Conservation (phyloP, 495 filamentous ascomycete species). For the Penicillium canescens region DNA sequence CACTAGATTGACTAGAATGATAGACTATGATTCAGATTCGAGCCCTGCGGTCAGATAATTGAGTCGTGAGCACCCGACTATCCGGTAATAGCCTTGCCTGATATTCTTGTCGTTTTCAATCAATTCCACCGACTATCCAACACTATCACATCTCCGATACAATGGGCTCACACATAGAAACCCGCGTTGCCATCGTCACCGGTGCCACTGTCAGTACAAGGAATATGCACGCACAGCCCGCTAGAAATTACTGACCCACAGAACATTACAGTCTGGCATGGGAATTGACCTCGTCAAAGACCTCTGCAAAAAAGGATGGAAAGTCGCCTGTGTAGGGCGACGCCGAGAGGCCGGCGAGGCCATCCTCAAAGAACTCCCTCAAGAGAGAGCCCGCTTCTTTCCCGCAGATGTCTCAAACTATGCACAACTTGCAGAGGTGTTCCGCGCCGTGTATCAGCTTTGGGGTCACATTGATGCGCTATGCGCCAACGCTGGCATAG, state of each 20-base stretch:
- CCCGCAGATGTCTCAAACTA: slow-evolving; percentile 27
- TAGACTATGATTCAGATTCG: neutral
- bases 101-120: too few relatives aligned
- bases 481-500: slow-evolving; percentile 28
- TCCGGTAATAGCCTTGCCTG: neutral
- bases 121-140: neutral
- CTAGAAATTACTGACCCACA: neutral
- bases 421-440: slow-evolving; percentile 19
- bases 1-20: neutral
- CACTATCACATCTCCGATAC: neutral
- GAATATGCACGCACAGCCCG: neutral
- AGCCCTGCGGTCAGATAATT: neutral
- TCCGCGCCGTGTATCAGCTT: slow-evolving; percentile 13
- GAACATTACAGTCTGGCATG: slow-evolving; percentile 26
- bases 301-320: slow-evolving; percentile 26
- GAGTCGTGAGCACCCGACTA: neutral
- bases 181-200: slow-evolving; percentile 19
- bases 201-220: slow-evolving; percentile 25
- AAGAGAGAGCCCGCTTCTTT: slow-evolving; percentile 21
- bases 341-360: slow-evolving; percentile 16
- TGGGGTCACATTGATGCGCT: slow-evolving; percentile 31
- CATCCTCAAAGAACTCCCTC: slow-evolving; percentile 11
- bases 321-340: slow-evolving; percentile 26
- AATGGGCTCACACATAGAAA: slow-evolving; percentile 16
- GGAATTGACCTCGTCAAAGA: slow-evolving; percentile 23